phyloP scores from a whole-genome alignment of 176 grass and related monocot genomes.

The Olyra latifolia region DNA sequence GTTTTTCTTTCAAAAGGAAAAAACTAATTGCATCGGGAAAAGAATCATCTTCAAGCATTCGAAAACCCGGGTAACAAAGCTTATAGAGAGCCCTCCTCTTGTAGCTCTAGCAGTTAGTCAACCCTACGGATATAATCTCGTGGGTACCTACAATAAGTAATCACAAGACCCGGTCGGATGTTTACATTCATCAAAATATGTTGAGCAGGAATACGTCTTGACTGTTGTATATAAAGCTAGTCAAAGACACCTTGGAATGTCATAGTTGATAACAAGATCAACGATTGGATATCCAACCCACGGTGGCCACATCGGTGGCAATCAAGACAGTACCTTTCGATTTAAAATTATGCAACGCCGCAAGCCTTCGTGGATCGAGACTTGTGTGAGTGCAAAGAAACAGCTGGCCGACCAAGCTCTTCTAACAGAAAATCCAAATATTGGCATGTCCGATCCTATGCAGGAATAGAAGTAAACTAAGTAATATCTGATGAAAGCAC shows the following conservation, averaged over 20 bases:
- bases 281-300: conserved; percentile 98
- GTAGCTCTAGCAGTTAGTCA: conserved; percentile 87
- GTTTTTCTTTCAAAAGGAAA: not conserved
- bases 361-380: conserved; percentile 66
- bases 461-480: no score
- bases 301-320: conserved; percentile 83
- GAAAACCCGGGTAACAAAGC: conserved; percentile 80
- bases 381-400: no score
- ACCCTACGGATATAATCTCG: conserved; percentile 90
- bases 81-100: conserved; percentile 78
- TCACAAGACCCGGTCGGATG: not conserved
- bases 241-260: no score
- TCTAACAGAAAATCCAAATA: no score
- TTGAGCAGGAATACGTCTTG: not conserved
- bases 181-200: conserved; percentile 22
- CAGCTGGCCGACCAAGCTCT: no score
- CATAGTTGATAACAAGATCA: conserved; percentile 99
- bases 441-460: no score
- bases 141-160: conserved; percentile 51
- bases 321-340: conserved; percentile 73
- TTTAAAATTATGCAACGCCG: conserved; percentile 73
- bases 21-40: not conserved
- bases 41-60: conserved; percentile 7
- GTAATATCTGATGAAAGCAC: no score
- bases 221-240: conserved; percentile 2